Base-by-base conservation (phyloP, 2,329 filamentous ascomycete species). In the Eurotiales sp. region DNA sequence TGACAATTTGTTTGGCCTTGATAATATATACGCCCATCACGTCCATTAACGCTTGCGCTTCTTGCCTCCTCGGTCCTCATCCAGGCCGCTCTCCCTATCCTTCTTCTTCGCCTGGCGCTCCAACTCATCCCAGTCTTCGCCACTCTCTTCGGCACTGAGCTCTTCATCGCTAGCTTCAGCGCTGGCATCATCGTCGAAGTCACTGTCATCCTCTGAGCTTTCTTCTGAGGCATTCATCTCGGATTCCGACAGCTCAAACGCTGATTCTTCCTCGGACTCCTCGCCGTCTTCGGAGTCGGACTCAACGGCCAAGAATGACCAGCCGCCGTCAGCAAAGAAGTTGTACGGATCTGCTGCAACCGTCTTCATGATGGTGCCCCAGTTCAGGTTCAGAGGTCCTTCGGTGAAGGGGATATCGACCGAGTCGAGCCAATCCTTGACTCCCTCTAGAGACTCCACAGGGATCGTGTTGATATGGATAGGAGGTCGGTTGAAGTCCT, bases 321-420 rank as follows among this genome's bases (percentile, higher is more conserved):
- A 99, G 41, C 93, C 93, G 27, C 95, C 93, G 58, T 97, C 92
- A 3, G 80, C 83, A 71, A 96, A 99, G 82, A 99, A 99, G 61
- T 87, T 83, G 67, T 99, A 92, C 2, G 93, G 89, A 66, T 99
- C 91, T 30, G 87, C 85, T 17, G 88, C 92, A 22, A 99, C 91
- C 0, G 93, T 99, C 80, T 99, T 99, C 90, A 99, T 99, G 66
- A 99, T 99, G 14, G 91, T 96, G 10, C 88, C 87, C 93, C 93
- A 99, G 78, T 97, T 97, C 52, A 99, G 80, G 75, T 99, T 99
- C 60, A 99, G 83, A 1, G 92, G 93, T 52, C 93, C 93, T 71
- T 99, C 95, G 11, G 84, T 88, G 76, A 86, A 97, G 15, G 93
- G 86, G 64, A 99, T 95, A 65, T 99, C 92, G 43, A 93, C 91